Evolutionary conservation across 257 asterid species (phyloP).

Genomic region (Fraxinus anomala): DNA sequence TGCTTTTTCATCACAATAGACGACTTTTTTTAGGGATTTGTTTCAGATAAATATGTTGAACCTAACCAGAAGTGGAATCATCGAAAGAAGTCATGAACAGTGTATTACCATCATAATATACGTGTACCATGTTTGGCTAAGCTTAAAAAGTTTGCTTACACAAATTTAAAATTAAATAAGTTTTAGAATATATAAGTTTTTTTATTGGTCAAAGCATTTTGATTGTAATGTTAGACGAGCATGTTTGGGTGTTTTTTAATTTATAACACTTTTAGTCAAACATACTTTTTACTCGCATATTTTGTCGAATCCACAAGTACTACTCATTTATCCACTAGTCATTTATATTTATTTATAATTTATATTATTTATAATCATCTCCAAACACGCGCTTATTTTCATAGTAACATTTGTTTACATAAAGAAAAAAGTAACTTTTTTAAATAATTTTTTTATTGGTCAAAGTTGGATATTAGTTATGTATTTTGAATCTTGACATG

Average conservation of each 20-base stretch:
- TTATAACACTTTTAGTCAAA: too few relatives aligned
- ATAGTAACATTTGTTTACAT: neutral
- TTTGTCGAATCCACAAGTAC: too few relatives aligned
- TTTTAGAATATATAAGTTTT: neutral
- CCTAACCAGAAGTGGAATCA: neutral
- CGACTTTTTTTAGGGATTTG: neutral
- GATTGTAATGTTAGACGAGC: neutral
- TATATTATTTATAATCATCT: too few relatives aligned
- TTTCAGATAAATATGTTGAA: slow-evolving; percentile 7
- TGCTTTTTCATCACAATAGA: neutral
- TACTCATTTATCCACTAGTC: too few relatives aligned
- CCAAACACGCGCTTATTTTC: too few relatives aligned
- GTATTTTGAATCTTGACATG: neutral
- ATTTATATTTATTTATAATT: too few relatives aligned
- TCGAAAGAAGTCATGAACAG: neutral
- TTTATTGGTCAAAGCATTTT: neutral
- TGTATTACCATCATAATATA: neutral
- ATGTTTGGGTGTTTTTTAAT: too few relatives aligned
- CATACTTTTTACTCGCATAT: too few relatives aligned
- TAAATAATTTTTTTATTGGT: neutral
- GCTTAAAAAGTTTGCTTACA: neutral
- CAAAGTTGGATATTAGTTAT: neutral
- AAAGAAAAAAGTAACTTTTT: neutral
- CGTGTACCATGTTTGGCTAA: neutral
- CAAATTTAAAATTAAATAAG: neutral